phyloP scores from a whole-genome alignment of 768 basidiomycete genomes.

The Chiua virens region DNA sequence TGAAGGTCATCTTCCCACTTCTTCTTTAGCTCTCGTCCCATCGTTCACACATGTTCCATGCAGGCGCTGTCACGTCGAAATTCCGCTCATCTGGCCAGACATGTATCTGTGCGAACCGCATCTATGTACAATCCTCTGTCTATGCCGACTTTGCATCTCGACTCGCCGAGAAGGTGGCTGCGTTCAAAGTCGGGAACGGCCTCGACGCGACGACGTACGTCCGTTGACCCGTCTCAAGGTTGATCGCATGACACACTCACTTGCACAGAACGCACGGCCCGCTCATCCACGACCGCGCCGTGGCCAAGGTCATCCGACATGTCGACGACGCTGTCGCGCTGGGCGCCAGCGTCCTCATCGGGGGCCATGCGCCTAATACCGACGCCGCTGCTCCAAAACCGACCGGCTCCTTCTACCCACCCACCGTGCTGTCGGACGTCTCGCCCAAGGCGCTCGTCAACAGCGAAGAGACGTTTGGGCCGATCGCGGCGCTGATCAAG shows the following conservation, averaged over 20 bases:
- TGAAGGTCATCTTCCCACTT: constrained; percentile 47
- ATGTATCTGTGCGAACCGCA: constrained; percentile 85
- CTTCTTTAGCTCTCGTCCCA: not conserved
- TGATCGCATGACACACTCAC: not conserved
- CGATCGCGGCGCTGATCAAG: constrained; percentile 80
- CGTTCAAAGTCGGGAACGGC: constrained; percentile 88
- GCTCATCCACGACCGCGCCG: constrained; percentile 82
- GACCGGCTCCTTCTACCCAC: constrained; percentile 69
- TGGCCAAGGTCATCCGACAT: constrained; percentile 84
- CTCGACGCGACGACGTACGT: constrained; percentile 74
- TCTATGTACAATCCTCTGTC: constrained; percentile 87
- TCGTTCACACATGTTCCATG: constrained; percentile 2
- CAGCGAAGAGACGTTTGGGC: constrained; percentile 94
- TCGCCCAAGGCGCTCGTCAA: constrained; percentile 62
- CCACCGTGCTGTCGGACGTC: constrained; percentile 90
- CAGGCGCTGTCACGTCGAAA: constrained; percentile 74
- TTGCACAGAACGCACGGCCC: constrained; percentile 84
- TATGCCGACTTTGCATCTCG: constrained; percentile 92
- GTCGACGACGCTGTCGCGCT: constrained; percentile 82
- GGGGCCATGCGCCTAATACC: constrained; percentile 71
- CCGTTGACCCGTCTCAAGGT: not conserved
- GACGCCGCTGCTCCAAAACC: constrained; percentile 33
- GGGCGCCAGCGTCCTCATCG: constrained; percentile 87
- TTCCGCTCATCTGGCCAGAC: constrained; percentile 84
- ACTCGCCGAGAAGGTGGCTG: constrained; percentile 78